phyloP scores from a whole-genome alignment of 2,329 filamentous ascomycete genomes.

The Colletotrichum sp. region DNA sequence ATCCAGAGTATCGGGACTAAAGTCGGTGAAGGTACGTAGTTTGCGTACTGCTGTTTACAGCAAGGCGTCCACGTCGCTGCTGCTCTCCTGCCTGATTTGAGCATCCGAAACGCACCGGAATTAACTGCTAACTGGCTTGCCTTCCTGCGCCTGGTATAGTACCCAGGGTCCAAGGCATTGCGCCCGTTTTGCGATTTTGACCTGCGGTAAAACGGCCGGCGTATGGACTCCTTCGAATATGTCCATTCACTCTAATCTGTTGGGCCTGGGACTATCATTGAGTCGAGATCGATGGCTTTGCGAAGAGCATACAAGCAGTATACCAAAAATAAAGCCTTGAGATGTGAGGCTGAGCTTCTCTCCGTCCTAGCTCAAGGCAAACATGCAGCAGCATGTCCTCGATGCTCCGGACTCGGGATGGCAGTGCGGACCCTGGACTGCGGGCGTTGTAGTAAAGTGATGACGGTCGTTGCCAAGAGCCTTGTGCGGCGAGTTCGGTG shows the following conservation, averaged over 20 bases:
- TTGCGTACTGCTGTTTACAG: neutral
- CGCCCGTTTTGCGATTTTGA: neutral
- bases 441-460: conserved; percentile 11
- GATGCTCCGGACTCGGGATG: neutral
- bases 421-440: neutral
- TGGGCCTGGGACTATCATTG: neutral
- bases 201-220: neutral
- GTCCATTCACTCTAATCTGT: neutral
- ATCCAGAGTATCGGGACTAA: conserved; percentile 15
- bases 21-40: conserved; percentile 12
- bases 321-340: neutral
- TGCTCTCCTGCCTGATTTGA: conserved; percentile 16
- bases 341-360: neutral
- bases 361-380: neutral
- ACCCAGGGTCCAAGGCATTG: neutral
- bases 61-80: neutral
- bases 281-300: neutral
- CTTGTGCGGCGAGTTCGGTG: neutral
- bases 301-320: neutral
- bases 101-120: neutral
- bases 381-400: neutral
- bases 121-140: neutral
- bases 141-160: neutral
- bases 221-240: neutral
- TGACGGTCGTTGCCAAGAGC: neutral